Conservation (phyloP, 768 basidiomycete species). For the Russula brevipes region DNA sequence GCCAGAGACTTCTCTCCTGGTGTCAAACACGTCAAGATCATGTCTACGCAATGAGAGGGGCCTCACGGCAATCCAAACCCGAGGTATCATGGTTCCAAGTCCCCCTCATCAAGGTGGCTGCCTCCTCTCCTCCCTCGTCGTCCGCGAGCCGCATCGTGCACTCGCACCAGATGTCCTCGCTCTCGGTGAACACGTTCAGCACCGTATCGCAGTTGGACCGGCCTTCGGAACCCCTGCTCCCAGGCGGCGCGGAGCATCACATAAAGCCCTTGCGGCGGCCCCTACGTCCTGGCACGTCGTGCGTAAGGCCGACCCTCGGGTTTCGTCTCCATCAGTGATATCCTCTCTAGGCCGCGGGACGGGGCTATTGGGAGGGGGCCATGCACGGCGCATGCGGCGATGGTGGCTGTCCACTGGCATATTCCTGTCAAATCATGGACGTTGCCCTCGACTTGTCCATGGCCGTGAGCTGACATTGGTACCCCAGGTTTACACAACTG, state of each 20-base stretch:
- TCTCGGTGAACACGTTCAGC: constrained; percentile 32
- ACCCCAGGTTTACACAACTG: constrained; percentile 45
- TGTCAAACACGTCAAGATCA: too few species aligned
- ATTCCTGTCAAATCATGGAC: constrained; percentile 35
- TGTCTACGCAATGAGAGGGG: too few species aligned
- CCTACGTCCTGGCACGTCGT: constrained; percentile 40
- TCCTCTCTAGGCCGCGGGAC: constrained; percentile 31
- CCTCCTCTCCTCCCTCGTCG: not conserved
- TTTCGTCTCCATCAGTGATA: constrained; percentile 28
- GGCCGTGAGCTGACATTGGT: not conserved
- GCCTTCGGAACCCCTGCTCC: constrained; percentile 33
- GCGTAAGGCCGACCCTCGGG: constrained; percentile 24
- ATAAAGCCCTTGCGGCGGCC: constrained; percentile 38
- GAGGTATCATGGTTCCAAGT: too few species aligned
- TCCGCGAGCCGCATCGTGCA: constrained; percentile 16
- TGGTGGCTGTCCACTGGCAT: constrained; percentile 30
- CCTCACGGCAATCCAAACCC: too few species aligned
- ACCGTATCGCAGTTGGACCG: constrained; percentile 30
- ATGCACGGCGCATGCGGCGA: constrained; percentile 34
- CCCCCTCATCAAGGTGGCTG: too few species aligned
- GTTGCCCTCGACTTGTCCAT: constrained; percentile 16
- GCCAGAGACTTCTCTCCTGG: too few species aligned
- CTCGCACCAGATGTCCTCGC: constrained; percentile 29
- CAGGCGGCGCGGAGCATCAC: constrained; percentile 31
- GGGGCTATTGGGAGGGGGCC: constrained; percentile 30